phyloP scores from a whole-genome alignment of 768 basidiomycete species.

The Phlebiopsis flavidoalba region DNA sequence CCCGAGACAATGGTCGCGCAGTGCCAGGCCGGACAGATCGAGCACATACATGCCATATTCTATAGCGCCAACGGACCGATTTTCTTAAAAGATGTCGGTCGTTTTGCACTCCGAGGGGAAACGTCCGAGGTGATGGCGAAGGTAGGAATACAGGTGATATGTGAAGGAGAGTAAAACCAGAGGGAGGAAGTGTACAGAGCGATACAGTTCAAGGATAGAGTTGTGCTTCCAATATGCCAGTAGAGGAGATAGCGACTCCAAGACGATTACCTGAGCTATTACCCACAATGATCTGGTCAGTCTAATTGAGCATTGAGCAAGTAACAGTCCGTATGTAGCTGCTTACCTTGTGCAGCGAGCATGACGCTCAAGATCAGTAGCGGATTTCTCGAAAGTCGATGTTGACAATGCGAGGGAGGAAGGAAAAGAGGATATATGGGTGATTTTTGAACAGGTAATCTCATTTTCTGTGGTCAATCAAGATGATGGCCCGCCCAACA shows the following conservation, averaged over 20 bases:
- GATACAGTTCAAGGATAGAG: conserved; percentile 66
- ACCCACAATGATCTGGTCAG: neutral
- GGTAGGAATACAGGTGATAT: conserved; percentile 58
- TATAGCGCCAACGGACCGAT: conserved; percentile 28
- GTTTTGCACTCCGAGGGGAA: conserved; percentile 16
- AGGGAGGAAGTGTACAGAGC: conserved; percentile 62
- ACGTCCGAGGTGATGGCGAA: conserved; percentile 54
- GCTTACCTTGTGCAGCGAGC: conserved; percentile 67
- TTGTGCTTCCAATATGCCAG: conserved; percentile 73
- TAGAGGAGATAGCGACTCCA: conserved; percentile 54
- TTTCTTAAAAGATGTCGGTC: neutral
- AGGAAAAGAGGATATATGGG: conserved; percentile 80
- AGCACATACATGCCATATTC: conserved; percentile 51
- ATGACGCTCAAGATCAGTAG: conserved; percentile 59
- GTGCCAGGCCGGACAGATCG: conserved; percentile 40
- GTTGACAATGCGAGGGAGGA: conserved; percentile 80
- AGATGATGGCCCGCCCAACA: neutral
- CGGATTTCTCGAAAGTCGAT: conserved; percentile 78
- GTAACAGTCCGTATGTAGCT: conserved; percentile 7
- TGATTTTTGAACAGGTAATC: conserved; percentile 86
- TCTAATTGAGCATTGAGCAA: too few species aligned
- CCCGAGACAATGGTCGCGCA: conserved; percentile 59
- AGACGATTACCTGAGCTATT: conserved; percentile 56
- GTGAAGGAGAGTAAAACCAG: conserved; percentile 60
- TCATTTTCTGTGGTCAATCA: conserved; percentile 26